Conservation (phyloP, 2,329 filamentous ascomycete species). For the Lecanicillium sp. region DNA sequence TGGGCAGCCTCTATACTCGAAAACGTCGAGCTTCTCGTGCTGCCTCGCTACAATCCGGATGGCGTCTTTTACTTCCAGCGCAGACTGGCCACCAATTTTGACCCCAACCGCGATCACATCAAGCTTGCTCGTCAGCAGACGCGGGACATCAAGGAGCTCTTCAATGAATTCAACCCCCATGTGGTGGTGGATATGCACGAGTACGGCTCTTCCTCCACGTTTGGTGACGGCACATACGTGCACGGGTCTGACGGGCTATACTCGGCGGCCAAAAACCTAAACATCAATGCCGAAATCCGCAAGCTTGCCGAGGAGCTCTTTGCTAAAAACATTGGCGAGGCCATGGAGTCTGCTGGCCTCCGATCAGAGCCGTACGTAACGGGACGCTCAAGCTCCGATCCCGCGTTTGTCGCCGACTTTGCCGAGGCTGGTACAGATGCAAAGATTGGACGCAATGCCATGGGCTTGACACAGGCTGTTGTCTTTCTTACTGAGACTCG, state of each 20-base stretch:
- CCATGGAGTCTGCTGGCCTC: slow-evolving; percentile 19
- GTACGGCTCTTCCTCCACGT: slow-evolving; percentile 13
- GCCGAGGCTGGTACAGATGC: slow-evolving; percentile 20
- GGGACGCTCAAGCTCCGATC: slow-evolving; percentile 10
- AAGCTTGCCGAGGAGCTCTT: slow-evolving; percentile 20
- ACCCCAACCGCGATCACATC: slow-evolving; percentile 25
- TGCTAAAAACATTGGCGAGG: slow-evolving; percentile 17
- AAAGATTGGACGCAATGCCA: slow-evolving; percentile 21
- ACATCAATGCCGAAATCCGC: slow-evolving; percentile 22
- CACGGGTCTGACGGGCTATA: slow-evolving; percentile 22
- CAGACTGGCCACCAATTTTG: slow-evolving; percentile 18
- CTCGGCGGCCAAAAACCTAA: slow-evolving; percentile 25
- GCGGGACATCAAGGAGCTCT: slow-evolving; percentile 19
- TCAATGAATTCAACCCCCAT: slow-evolving; percentile 20
- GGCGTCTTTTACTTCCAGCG: slow-evolving; percentile 26
- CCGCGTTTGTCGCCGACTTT: slow-evolving; percentile 9
- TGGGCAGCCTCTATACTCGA: slow-evolving; percentile 20
- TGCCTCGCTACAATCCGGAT: slow-evolving; percentile 25
- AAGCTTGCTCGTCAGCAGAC: slow-evolving; percentile 24
- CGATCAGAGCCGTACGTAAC: slow-evolving; percentile 22
- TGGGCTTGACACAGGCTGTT: slow-evolving; percentile 20
- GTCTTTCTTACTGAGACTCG: slow-evolving; percentile 22
- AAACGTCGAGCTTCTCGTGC: slow-evolving; percentile 19
- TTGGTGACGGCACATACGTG: slow-evolving; percentile 13
- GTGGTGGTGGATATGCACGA: slow-evolving; percentile 26